Conservation (phyloP, 305 asterid species). For the Fraxinus dipetala region DNA sequence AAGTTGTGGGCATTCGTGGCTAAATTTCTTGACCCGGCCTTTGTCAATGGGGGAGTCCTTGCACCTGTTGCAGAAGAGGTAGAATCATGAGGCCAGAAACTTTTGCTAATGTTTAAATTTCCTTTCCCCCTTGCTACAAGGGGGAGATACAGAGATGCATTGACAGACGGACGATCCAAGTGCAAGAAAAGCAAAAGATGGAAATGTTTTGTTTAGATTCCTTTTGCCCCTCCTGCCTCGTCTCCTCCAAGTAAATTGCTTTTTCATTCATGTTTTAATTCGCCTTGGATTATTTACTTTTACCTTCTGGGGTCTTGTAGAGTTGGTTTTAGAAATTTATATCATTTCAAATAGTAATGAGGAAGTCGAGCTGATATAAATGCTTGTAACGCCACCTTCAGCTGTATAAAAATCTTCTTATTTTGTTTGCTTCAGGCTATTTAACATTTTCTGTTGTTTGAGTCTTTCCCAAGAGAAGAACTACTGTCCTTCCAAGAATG, state of each 20-base stretch:
- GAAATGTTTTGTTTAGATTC: constrained; percentile 25
- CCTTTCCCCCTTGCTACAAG: constrained; percentile 17
- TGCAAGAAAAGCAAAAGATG: constrained; percentile 8
- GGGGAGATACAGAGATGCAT: constrained; percentile 25
- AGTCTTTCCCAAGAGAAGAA: not conserved
- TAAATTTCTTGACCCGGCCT: constrained; percentile 72
- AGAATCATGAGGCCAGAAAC: constrained; percentile 37
- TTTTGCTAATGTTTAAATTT: not conserved
- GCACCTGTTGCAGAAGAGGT: constrained; percentile 68
- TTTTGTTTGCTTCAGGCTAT: constrained; percentile 21
- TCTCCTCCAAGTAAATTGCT: constrained; percentile 44
- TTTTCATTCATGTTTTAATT: constrained; percentile 60
- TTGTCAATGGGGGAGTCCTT: constrained; percentile 64
- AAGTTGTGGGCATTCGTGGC: constrained; percentile 95
- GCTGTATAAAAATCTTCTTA: constrained; percentile 28
- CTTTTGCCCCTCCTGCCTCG: constrained; percentile 42
- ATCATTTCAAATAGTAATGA: constrained; percentile 33
- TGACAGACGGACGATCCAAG: not conserved
- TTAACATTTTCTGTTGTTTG: not conserved
- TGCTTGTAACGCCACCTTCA: constrained; percentile 14
- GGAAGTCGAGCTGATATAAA: constrained; percentile 23
- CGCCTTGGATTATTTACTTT: constrained; percentile 37
- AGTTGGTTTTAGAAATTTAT: constrained; percentile 27
- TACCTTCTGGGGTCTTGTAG: constrained; percentile 31
- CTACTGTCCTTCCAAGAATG: not conserved